A percentile compares a stretch with the other conserved stretches of the same genome.
Conservation (phyloP, 2,329 filamentous ascomycete genomes). For the Trichoderma atroviride region DNA sequence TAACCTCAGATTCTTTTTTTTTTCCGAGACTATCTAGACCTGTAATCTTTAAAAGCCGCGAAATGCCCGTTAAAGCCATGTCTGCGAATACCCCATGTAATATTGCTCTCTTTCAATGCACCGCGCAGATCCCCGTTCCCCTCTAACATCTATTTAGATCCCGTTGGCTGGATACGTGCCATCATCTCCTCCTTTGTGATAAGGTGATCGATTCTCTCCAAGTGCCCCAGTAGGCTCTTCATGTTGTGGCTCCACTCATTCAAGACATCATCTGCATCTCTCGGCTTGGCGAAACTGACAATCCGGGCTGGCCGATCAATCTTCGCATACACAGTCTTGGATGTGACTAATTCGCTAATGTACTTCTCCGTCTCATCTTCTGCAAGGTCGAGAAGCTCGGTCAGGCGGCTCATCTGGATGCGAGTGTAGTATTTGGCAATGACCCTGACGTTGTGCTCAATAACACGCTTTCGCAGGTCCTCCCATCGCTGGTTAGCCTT, state of each 20-base stretch:
- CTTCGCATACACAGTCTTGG: conserved; percentile 96
- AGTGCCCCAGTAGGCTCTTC: conserved; percentile 82
- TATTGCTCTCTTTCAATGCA: conserved; percentile 12
- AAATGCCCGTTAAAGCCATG: conserved; percentile 27
- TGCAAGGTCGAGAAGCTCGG: conserved; percentile 84
- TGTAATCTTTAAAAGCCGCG: conserved; percentile 40
- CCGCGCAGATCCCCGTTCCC: conserved; percentile 11
- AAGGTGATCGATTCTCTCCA: conserved; percentile 93
- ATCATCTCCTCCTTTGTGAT: conserved; percentile 99
- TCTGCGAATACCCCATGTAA: conserved; percentile 15
- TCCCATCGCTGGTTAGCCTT: conserved; percentile 88
- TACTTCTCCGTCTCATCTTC: conserved; percentile 99
- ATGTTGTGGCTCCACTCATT: conserved; percentile 99
- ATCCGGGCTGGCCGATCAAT: conserved; percentile 92
- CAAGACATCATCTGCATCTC: conserved; percentile 91
- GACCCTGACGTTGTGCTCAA: conserved; percentile 98
- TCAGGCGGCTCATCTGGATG: conserved; percentile 88
- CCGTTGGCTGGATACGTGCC: conserved; percentile 82
- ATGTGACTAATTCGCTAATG: conserved; percentile 94
- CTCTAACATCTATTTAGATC: conserved; percentile 39
- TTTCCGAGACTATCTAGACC: conserved; percentile 39
- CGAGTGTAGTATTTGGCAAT: conserved; percentile 99
- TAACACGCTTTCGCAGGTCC: conserved; percentile 95
- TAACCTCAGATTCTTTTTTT: conserved; percentile 33
- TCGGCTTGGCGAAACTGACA: conserved; percentile 91